These are phyloP conservation scores for Tricholoma saponaceum DNA, from an alignment of 768 basidiomycete genomes.

Conservation along the genomic window DNA sequence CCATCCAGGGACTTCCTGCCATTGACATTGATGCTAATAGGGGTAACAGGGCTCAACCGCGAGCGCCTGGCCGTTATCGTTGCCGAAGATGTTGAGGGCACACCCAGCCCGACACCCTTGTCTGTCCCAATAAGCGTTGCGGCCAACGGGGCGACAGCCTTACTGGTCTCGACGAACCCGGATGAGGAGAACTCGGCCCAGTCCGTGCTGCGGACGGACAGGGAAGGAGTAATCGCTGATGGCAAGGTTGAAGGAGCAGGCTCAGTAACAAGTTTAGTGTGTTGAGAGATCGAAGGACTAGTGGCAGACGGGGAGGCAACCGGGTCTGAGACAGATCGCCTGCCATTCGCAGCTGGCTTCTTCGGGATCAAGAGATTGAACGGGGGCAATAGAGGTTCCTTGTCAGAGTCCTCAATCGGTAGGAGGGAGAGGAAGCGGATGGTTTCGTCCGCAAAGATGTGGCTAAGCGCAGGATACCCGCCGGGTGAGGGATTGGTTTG, in stretches of 20 bases:
- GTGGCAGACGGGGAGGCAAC: slow-evolving; percentile 9
- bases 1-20: slow-evolving; percentile 24
- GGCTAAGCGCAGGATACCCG: slow-evolving; percentile 35
- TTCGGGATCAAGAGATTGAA: slow-evolving; percentile 26
- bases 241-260: slow-evolving; percentile 15
- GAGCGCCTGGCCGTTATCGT: slow-evolving; percentile 21
- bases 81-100: slow-evolving; percentile 30
- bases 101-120: slow-evolving; percentile 53
- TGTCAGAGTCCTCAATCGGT: slow-evolving; percentile 35
- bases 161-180: slow-evolving; percentile 50
- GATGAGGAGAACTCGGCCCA: slow-evolving; percentile 68
- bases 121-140: slow-evolving; percentile 56
- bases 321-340: slow-evolving; percentile 25
- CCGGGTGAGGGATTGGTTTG: slow-evolving; percentile 30
- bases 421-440: slow-evolving; percentile 48
- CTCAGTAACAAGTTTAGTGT: slow-evolving; percentile 27
- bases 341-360: slow-evolving; percentile 21
- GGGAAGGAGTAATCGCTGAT: slow-evolving; percentile 16
- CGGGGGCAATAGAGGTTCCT: slow-evolving; percentile 26
- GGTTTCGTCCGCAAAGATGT: slow-evolving; percentile 69
- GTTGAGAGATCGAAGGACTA: slow-evolving; percentile 15
- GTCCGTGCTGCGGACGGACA: slow-evolving; percentile 32
- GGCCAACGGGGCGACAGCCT: slow-evolving; percentile 42
- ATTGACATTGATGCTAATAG: slow-evolving; percentile 10
- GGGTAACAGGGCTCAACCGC: slow-evolving; percentile 18